Evolutionary conservation across 495 filamentous ascomycete genomes (phyloP).

Genomic region (Penicillium verhagenii): DNA sequence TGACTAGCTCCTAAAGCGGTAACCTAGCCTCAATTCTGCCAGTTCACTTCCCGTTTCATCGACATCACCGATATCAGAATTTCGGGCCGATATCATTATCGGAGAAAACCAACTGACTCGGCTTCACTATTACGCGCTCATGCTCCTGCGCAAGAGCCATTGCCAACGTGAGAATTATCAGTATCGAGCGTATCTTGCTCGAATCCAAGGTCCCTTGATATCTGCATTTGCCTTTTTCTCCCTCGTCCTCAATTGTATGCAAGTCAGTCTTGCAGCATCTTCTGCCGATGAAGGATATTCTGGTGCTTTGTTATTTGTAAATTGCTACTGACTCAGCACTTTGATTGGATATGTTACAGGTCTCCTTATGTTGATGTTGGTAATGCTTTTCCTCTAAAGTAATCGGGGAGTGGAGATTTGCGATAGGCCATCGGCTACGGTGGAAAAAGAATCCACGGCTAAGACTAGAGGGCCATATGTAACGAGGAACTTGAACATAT

Average conservation of each 20-base stretch:
- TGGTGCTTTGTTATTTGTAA: constrained; percentile 1
- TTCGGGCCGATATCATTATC: background rate
- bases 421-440: constrained; percentile 1
- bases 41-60: background rate
- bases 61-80: background rate
- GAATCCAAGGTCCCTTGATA: too few relatives aligned
- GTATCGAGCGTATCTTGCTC: too few relatives aligned
- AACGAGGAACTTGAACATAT: background rate
- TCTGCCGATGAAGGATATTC: constrained; percentile 4
- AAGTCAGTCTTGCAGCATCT: background rate
- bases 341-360: constrained; percentile 2
- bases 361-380: background rate
- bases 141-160: too few relatives aligned
- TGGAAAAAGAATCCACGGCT: background rate
- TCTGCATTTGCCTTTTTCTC: too few relatives aligned
- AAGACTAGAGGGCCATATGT: background rate
- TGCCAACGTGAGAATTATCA: too few relatives aligned
- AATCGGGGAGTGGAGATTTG: constrained; percentile 3
- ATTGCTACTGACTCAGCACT: constrained; percentile 4
- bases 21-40: background rate
- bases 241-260: too few relatives aligned
- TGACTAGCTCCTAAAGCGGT: background rate
- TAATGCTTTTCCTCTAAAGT: constrained; percentile 4
- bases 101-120: too few relatives aligned
- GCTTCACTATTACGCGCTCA: too few relatives aligned